Evolutionary conservation across 768 basidiomycete species (phyloP).

Genomic region (Russula lepida): DNA sequence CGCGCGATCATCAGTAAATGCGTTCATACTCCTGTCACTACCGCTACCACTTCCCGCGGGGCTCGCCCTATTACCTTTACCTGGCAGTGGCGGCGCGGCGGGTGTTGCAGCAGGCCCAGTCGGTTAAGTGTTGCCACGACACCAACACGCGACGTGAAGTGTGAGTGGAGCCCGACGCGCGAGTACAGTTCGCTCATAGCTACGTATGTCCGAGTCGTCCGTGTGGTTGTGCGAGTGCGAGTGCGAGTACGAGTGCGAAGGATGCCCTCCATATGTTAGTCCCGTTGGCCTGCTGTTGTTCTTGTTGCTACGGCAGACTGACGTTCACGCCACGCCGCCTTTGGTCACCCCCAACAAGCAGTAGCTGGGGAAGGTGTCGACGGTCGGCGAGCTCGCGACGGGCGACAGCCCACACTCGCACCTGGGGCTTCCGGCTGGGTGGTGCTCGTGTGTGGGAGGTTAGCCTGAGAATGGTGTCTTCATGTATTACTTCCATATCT

Average conservation of each 20-base stretch:
- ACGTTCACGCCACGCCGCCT: conserved; percentile 9
- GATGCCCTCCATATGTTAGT: neutral
- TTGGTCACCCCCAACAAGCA: conserved; percentile 10
- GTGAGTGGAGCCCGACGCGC: conserved; percentile 55
- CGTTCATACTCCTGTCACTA: neutral
- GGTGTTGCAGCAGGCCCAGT: neutral
- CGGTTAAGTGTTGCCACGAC: conserved; percentile 22
- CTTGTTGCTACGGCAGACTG: neutral
- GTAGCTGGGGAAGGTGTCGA: conserved; percentile 44
- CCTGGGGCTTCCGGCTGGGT: conserved; percentile 22
- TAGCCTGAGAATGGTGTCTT: conserved; percentile 52
- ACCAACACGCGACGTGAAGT: conserved; percentile 45
- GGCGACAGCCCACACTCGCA: conserved; percentile 38
- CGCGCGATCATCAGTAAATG: conserved; percentile 6
- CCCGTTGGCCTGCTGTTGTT: neutral
- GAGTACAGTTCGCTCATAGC: conserved; percentile 69
- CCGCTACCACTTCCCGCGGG: conserved; percentile 18
- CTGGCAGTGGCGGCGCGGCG: neutral
- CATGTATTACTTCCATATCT: conserved; percentile 71
- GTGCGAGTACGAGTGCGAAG: conserved; percentile 22
- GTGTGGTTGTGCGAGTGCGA: conserved; percentile 31
- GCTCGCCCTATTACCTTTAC: conserved; percentile 16
- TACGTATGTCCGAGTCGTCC: conserved; percentile 61
- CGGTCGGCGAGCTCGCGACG: conserved; percentile 60
- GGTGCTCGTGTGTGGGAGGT: conserved; percentile 5